These are phyloP conservation scores for Diaporthe humulicola DNA, from an alignment of 2,329 filamentous ascomycete species.

Conservation along the genomic window DNA sequence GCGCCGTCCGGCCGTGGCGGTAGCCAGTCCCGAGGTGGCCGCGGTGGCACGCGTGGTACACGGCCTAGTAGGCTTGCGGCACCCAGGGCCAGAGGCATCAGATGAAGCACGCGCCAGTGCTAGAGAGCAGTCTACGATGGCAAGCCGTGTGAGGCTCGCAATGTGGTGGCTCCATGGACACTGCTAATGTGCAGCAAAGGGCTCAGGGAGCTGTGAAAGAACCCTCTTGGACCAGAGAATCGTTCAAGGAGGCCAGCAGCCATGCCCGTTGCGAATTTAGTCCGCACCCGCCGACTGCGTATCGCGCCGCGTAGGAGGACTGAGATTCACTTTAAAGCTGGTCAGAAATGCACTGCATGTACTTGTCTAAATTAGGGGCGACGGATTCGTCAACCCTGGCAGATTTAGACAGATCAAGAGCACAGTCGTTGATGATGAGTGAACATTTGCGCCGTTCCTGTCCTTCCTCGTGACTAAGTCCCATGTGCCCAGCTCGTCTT, in stretches of 20 bases:
- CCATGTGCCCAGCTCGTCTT: not conserved
- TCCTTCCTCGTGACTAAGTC: not conserved
- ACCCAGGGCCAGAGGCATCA: conserved; percentile 60
- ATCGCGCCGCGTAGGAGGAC: not conserved
- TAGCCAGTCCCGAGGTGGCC: conserved; percentile 52
- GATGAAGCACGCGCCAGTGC: conserved; percentile 49
- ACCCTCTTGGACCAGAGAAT: not conserved
- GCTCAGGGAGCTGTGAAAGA: not conserved
- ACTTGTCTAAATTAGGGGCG: not conserved
- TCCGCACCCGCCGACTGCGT: not conserved
- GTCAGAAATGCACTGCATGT: not conserved
- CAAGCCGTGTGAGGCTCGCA: not conserved
- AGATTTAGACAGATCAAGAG: not conserved
- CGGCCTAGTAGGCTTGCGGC: conserved; percentile 61
- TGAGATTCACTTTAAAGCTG: no score
- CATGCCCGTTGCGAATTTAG: not conserved
- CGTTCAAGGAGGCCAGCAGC: not conserved
- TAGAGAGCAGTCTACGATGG: not conserved
- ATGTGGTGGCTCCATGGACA: not conserved
- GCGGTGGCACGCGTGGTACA: conserved; percentile 51
- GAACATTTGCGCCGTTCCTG: not conserved
- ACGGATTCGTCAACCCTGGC: not conserved
- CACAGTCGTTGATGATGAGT: not conserved
- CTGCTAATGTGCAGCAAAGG: not conserved
- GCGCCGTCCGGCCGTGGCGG: conserved; percentile 57